Conservation (phyloP, 768 basidiomycete genomes). For the Russula olivacea region DNA sequence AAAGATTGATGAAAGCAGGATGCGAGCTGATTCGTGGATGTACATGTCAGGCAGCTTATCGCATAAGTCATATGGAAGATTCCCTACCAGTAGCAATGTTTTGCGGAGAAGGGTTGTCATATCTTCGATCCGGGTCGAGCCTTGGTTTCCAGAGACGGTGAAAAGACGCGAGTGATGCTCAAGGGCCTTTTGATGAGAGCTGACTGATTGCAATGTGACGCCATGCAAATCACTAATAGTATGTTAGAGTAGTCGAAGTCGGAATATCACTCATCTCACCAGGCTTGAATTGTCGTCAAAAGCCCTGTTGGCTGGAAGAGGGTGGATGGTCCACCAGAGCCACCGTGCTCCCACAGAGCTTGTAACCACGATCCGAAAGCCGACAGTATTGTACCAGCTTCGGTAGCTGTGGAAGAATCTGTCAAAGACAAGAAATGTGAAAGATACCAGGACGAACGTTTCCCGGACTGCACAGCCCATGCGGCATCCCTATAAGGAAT, state of each 20-base stretch:
- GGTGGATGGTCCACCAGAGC: conserved; percentile 14
- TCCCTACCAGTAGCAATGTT: conserved; percentile 9
- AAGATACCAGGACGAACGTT: conserved; percentile 35
- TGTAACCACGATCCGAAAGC: conserved; percentile 22
- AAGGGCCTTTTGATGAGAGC: conserved; percentile 6
- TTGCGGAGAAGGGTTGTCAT: conserved; percentile 9
- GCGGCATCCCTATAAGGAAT: conserved; percentile 51
- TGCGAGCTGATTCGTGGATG: conserved; percentile 5
- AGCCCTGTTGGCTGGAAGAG: conserved; percentile 21
- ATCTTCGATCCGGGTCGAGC: conserved; percentile 11
- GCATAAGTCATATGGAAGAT: no score
- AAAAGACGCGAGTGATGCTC: conserved; percentile 14
- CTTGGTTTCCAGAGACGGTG: background rate
- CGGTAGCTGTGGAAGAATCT: background rate
- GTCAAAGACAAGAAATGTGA: background rate
- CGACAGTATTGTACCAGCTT: conserved; percentile 1
- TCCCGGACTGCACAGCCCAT: conserved; percentile 42
- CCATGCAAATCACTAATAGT: conserved; percentile 16
- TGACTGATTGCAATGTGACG: conserved; percentile 8
- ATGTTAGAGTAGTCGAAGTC: background rate
- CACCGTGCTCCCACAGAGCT: conserved; percentile 19
- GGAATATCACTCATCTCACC: conserved; percentile 6
- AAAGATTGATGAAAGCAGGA: conserved; percentile 20
- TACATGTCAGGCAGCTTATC: background rate
- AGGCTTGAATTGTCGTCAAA: conserved; percentile 6